Base-by-base conservation (phyloP, 1,284 basidiomycete genomes). In the Ustilago sp. region DNA sequence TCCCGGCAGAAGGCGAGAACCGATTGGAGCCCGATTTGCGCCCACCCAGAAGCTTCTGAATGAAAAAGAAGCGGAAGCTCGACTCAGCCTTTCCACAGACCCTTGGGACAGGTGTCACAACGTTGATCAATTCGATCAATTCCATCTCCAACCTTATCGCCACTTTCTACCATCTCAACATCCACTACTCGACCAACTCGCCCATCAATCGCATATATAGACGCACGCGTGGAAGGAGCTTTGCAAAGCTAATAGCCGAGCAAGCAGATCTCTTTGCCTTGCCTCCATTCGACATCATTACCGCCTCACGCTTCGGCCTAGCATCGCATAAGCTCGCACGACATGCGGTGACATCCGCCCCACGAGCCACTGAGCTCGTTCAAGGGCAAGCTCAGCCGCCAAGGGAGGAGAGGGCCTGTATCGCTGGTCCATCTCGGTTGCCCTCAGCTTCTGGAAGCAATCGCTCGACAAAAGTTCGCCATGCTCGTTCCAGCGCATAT, bases 201-300 rank as follows among this genome's bases (percentile, higher is more conserved):
- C 48, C 31, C 23, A 28, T 50, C 31, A 17, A 8, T 32, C 23
- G 23, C 23, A 50, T 28, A 45, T 4, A 15, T 19, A n/a, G n/a
- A 45, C 17, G n/a, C 43, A 45, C 43, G 13, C 23, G 23, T 39
- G 15, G 19, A 15, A 54, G 28, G 53, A 43, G 53, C 70, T 38
- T 54, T 68, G 70, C 70, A 73, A 73, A 50, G 64, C 65, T 47
- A 19, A 57, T 15, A 58, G 70, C 70, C 59, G 65, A 63, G 70
- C 70, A 73, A 73, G 15, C 23, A n/a, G 61, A 63, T 61, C 60
- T 57, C n/a, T 32, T 13, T 41, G 34, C 19, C 57, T 43, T 47
- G 36, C 47, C 28, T 23, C 62, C 31, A 28, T 12, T 34, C 60
- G 58, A 36, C 70, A 68, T n/a, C 58, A 73, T 73, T 68, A 19